phyloP scores from a whole-genome alignment of 1,284 basidiomycete genomes.

The Agaricales sp. region DNA sequence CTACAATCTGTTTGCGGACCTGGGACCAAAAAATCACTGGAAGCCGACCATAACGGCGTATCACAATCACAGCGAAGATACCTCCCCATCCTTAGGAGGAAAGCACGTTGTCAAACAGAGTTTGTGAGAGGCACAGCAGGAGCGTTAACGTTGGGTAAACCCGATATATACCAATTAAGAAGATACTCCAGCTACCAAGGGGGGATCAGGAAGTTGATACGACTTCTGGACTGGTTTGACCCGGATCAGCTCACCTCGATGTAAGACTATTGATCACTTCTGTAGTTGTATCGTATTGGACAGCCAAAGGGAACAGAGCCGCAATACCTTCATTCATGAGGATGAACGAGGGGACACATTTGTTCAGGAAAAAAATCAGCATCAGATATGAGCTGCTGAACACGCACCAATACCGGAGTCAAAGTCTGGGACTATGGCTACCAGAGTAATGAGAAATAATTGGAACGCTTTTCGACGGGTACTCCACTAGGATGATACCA shows the following conservation, averaged over 20 bases:
- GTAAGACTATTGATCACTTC: slow-evolving; percentile 55
- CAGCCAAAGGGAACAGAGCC: slow-evolving; percentile 47
- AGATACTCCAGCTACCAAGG: slow-evolving; percentile 3
- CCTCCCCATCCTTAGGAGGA: slow-evolving; percentile 38
- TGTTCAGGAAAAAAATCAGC: background rate
- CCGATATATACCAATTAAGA: slow-evolving; percentile 1
- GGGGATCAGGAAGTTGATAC: too few relatives aligned
- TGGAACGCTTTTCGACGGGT: slow-evolving; percentile 25
- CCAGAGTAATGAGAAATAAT: slow-evolving; percentile 49
- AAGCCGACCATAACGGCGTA: slow-evolving; percentile 47
- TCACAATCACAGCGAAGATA: slow-evolving; percentile 46
- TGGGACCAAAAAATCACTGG: slow-evolving; percentile 59
- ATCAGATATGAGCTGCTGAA: background rate
- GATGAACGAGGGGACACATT: too few relatives aligned
- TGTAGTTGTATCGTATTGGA: slow-evolving; percentile 46
- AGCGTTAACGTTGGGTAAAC: too few relatives aligned
- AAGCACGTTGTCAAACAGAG: too few relatives aligned
- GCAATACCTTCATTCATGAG: slow-evolving; percentile 52
- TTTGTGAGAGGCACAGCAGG: too few relatives aligned
- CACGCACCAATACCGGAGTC: slow-evolving; percentile 51
- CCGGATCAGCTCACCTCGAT: slow-evolving; percentile 42
- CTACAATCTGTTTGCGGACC: too few relatives aligned
- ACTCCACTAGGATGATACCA: slow-evolving; percentile 7
- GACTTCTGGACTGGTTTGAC: too few relatives aligned
- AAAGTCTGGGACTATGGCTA: slow-evolving; percentile 61